phyloP scores from a whole-genome alignment of 805 yeast genomes.

The Wickerhamomyces chambardii region DNA sequence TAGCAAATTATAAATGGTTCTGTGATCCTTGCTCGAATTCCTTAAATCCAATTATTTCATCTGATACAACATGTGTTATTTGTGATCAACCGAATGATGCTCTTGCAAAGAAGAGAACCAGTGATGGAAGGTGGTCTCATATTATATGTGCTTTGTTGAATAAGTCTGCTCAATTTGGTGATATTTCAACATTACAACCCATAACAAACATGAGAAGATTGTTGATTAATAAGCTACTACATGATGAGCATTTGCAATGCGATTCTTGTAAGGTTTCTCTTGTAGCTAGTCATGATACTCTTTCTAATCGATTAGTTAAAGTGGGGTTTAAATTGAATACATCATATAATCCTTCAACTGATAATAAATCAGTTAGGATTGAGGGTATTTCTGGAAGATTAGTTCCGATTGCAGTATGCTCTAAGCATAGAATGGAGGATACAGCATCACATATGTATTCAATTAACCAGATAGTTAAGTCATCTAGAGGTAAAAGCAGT shows the following conservation, averaged over 20 bases:
- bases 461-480: conserved; percentile 15
- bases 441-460: conserved; percentile 19
- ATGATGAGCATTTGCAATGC: conserved; percentile 24
- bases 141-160: conserved; percentile 57
- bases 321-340: conserved; percentile 39
- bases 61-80: conserved; percentile 54
- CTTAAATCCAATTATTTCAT: conserved; percentile 46
- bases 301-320: conserved; percentile 33
- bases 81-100: conserved; percentile 29
- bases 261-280: conserved; percentile 54
- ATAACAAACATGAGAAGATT: conserved; percentile 26
- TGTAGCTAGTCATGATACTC: conserved; percentile 35
- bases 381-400: conserved; percentile 26
- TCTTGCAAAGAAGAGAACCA: conserved; percentile 49
- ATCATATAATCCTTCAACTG: conserved; percentile 10
- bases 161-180: conserved; percentile 33
- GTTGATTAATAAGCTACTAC: conserved; percentile 19
- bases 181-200: conserved; percentile 35
- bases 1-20: conserved; percentile 43
- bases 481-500: conserved; percentile 11
- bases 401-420: conserved; percentile 35
- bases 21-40: conserved; percentile 79
- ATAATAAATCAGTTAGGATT: conserved; percentile 13
- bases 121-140: conserved; percentile 71
- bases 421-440: conserved; percentile 21